phyloP scores from a whole-genome alignment of 2,329 filamentous ascomycete species.

The Aspergillus sp. region DNA sequence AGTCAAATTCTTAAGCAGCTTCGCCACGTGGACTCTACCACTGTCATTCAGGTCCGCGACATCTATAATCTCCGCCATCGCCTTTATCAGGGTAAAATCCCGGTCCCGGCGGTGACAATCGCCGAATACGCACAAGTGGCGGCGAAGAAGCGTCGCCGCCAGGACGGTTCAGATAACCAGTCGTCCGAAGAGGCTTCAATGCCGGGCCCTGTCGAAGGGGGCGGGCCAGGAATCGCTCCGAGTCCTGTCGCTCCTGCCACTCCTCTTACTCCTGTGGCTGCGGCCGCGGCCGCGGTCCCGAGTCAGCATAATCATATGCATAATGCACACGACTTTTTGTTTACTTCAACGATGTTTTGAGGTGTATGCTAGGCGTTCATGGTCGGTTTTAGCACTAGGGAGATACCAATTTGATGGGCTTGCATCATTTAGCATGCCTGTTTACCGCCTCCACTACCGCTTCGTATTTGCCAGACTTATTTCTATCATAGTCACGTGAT shows the following conservation, averaged over 20 bases:
- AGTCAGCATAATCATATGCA: neutral
- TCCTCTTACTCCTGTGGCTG: neutral
- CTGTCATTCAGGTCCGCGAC: conserved; percentile 17
- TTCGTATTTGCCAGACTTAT: neutral
- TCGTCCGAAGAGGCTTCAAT: neutral
- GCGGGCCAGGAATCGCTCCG: neutral
- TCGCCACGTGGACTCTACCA: conserved; percentile 16
- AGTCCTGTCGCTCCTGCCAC: neutral
- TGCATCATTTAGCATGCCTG: neutral
- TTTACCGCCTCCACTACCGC: conserved; percentile 5
- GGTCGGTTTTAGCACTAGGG: conserved; percentile 7
- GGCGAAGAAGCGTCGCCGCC: conserved; percentile 4
- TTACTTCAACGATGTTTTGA: conserved; percentile 7
- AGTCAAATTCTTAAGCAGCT: conserved; percentile 19
- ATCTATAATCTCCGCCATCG: conserved; percentile 18
- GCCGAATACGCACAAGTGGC: conserved; percentile 1
- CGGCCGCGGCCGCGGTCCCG: too few relatives aligned
- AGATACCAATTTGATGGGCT: conserved; percentile 15
- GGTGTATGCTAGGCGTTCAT: conserved; percentile 6
- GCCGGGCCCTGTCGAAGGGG: neutral
- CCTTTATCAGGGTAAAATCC: conserved; percentile 17
- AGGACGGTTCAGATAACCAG: neutral
- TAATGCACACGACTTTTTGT: conserved; percentile 4
- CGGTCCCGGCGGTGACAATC: conserved; percentile 9
- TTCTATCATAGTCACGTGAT: neutral